Percentiles rank a stretch among this genome's conserved stretches.
Conservation (phyloP, 106 monocot species). For the Dendrobium catenatum region DNA sequence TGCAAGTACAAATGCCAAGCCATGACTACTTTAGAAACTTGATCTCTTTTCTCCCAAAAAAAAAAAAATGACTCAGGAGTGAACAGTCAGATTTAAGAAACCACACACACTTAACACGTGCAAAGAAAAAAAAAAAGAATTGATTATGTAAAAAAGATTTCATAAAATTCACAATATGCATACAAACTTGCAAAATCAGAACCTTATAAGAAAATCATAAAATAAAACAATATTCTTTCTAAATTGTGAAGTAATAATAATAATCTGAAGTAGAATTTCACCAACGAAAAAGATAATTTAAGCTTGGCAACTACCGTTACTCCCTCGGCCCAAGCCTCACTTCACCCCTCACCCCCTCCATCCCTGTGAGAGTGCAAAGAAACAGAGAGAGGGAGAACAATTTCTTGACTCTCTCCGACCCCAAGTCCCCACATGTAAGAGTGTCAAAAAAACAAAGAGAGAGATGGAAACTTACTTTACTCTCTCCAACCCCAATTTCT, state of each 20-base stretch:
- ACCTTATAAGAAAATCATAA: neutral
- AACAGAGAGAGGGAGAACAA: neutral
- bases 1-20: no score
- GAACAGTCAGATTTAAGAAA: neutral
- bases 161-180: neutral
- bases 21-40: no score
- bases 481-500: no score
- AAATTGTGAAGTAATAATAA: neutral
- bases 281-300: neutral
- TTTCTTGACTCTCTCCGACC: no score
- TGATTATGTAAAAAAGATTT: neutral
- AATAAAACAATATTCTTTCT: neutral
- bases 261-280: neutral
- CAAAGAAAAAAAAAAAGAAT: neutral
- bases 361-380: neutral
- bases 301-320: neutral
- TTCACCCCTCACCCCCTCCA: neutral
- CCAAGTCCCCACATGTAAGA: no score
- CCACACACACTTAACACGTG: neutral
- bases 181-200: neutral
- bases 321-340: neutral
- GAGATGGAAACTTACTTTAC: no score
- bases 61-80: neutral
- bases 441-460: no score
- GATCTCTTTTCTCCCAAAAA: no score